A percentile compares a stretch with the other conserved stretches of the same genome.
These are phyloP conservation scores for Roridomyces roridus DNA, from an alignment of 768 basidiomycete genomes.

Conservation along the genomic window DNA sequence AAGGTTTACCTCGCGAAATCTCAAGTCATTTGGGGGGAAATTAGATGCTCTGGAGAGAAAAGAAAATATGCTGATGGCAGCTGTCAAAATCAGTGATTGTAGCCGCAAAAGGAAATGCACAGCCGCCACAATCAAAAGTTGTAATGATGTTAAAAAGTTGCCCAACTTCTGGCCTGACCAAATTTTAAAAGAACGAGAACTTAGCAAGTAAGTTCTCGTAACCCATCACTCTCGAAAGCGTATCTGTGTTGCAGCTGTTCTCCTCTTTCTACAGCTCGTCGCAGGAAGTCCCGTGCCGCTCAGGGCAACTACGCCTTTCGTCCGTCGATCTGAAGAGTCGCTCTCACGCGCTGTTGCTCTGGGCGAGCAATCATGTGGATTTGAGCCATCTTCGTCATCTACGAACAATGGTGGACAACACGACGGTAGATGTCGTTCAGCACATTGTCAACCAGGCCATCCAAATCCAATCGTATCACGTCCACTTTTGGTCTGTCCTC, in stretches of 20 bases:
- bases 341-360: background rate
- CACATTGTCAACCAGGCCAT: background rate
- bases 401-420: background rate
- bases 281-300: no score
- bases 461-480: constrained; percentile 1
- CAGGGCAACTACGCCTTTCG: constrained; percentile 4
- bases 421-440: constrained; percentile 1
- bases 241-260: background rate
- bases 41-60: no score
- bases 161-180: no score
- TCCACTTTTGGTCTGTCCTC: background rate
- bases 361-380: background rate
- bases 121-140: no score
- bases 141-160: no score
- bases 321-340: constrained; percentile 2
- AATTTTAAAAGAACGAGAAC: no score
- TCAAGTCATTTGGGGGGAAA: no score
- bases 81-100: no score
- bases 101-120: no score
- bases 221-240: constrained; percentile 10
- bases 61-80: no score
- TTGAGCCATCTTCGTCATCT: constrained; percentile 7
- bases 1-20: no score
- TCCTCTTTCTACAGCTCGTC: background rate
- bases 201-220: no score